These are phyloP conservation scores for Candolleomyces eurysporus DNA, from an alignment of 768 basidiomycete genomes.

Conservation along the genomic window DNA sequence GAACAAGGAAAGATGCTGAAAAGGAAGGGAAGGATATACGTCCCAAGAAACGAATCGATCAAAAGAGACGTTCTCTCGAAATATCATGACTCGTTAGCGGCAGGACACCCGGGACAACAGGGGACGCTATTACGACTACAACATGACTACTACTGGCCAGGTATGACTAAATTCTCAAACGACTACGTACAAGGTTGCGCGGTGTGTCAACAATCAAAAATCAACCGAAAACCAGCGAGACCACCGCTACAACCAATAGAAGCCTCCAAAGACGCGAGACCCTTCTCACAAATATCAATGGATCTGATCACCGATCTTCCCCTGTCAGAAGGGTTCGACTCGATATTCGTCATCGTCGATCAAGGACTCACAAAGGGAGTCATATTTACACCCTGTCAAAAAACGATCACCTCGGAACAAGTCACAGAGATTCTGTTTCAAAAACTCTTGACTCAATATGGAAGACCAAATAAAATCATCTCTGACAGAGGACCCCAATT, in stretches of 20 bases:
- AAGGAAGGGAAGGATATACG: neutral
- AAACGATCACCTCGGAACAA: slow-evolving; percentile 9
- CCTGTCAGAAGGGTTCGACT: slow-evolving; percentile 9
- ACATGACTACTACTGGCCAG: slow-evolving; percentile 2
- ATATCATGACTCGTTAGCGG: neutral
- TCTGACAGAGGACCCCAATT: slow-evolving; percentile 19
- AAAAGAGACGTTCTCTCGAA: neutral
- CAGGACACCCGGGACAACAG: neutral
- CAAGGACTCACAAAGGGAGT: slow-evolving; percentile 25
- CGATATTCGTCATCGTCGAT: slow-evolving; percentile 23
- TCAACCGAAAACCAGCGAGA: slow-evolving; percentile 1
- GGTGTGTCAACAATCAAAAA: neutral
- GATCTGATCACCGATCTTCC: slow-evolving; percentile 20
- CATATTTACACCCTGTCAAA: slow-evolving; percentile 17
- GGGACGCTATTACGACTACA: neutral
- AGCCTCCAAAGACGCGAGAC: neutral
- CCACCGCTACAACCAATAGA: neutral
- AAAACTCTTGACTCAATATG: neutral
- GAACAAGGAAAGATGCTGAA: neutral
- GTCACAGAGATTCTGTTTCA: neutral
- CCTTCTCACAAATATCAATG: slow-evolving; percentile 9
- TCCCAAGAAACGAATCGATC: neutral
- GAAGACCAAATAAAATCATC: slow-evolving; percentile 12
- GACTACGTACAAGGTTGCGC: neutral
- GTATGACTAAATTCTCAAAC: neutral